Evolutionary conservation across 2,329 filamentous ascomycete genomes (phyloP).

Genomic region (Neofusicoccum kwambonambiense): DNA sequence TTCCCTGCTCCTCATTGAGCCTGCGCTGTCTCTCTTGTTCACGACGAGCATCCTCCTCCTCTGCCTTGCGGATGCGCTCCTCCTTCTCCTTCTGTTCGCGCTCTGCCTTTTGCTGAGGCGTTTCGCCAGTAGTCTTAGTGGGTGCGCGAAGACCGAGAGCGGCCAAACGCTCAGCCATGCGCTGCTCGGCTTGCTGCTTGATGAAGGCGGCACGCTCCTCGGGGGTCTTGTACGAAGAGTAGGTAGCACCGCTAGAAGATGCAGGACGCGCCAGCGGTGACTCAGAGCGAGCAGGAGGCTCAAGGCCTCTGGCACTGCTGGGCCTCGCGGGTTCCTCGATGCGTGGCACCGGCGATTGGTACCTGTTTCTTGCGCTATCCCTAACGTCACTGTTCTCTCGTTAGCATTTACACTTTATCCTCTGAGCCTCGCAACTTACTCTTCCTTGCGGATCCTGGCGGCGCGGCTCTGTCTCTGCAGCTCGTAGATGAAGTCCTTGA

Average conservation of each 20-base stretch:
- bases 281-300: slow-evolving; percentile 50
- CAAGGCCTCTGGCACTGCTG: slow-evolving; percentile 37
- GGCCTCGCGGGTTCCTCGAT: slow-evolving; percentile 33
- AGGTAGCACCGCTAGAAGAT: slow-evolving; percentile 63
- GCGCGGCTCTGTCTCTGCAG: slow-evolving; percentile 82
- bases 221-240: slow-evolving; percentile 81
- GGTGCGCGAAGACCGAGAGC: slow-evolving; percentile 88
- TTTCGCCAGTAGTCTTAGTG: slow-evolving; percentile 70
- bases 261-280: slow-evolving; percentile 56
- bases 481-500: slow-evolving; percentile 97
- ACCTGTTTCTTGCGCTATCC: slow-evolving; percentile 31
- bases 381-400: slow-evolving; percentile 8
- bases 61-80: slow-evolving; percentile 81
- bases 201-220: slow-evolving; percentile 95
- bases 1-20: slow-evolving; percentile 71
- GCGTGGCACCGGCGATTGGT: slow-evolving; percentile 40
- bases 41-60: slow-evolving; percentile 87
- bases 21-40: slow-evolving; percentile 84
- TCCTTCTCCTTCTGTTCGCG: slow-evolving; percentile 85
- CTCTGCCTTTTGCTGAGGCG: slow-evolving; percentile 77
- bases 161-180: slow-evolving; percentile 93
- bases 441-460: slow-evolving; percentile 65
- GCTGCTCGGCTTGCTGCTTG: slow-evolving; percentile 93
- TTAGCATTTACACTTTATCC: neutral
- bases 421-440: slow-evolving; percentile 27